Conservation (phyloP, 169 alveolate species). For the Cryptosporidium ubiquitum region DNA sequence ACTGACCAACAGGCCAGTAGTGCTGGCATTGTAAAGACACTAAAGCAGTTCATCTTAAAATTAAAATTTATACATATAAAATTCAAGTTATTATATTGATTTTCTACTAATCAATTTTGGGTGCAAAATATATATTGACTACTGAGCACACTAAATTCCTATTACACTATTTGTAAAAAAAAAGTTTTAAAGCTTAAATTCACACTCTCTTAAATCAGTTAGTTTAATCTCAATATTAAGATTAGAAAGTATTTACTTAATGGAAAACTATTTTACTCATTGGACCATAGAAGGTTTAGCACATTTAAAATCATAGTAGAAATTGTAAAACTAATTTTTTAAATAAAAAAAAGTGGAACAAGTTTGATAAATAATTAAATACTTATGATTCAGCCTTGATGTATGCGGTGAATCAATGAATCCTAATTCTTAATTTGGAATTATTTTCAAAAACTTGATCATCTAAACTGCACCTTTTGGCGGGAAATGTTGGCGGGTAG, state of each 20-base stretch:
- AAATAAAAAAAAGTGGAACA: too few species aligned
- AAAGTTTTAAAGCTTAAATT: not conserved
- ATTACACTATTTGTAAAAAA: not conserved
- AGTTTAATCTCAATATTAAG: not conserved
- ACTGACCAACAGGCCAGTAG: constrained; percentile 14
- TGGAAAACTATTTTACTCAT: not conserved
- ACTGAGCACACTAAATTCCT: not conserved
- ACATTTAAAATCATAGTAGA: too few species aligned
- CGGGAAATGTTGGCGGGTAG: not conserved
- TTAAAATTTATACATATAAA: not conserved
- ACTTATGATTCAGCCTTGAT: not conserved
- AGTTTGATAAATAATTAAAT: too few species aligned
- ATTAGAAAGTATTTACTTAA: too few species aligned
- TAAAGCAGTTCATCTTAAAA: constrained; percentile 40
- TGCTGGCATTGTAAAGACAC: constrained; percentile 7
- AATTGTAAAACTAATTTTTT: too few species aligned
- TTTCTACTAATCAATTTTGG: constrained; percentile 1
- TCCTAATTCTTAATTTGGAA: not conserved
- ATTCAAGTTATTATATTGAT: not conserved
- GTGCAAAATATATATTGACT: constrained; percentile 24
- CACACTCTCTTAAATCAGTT: not conserved
- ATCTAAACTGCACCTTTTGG: constrained; percentile 1
- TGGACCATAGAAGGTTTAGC: not conserved
- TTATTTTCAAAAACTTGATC: not conserved
- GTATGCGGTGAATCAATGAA: not conserved